These are phyloP conservation scores for Setaria italica DNA, from an alignment of 202 grass and related monocot genomes.

Conservation along the genomic window DNA sequence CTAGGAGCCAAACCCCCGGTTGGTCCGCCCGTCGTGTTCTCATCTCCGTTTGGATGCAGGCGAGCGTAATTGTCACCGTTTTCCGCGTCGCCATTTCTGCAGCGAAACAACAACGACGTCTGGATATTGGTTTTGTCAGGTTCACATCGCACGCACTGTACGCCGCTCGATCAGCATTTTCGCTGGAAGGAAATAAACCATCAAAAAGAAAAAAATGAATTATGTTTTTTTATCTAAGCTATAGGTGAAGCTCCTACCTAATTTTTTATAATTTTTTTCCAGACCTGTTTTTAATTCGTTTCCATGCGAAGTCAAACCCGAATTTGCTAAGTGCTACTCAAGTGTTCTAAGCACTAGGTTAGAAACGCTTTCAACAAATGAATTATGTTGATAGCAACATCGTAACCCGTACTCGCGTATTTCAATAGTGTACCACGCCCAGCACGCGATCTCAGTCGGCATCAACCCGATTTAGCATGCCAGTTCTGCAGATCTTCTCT, in stretches of 20 bases:
- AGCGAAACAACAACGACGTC: background rate
- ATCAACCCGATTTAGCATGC: background rate
- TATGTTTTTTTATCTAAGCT: background rate
- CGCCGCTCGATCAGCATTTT: background rate
- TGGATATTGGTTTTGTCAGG: too few relatives aligned
- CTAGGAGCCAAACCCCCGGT: background rate
- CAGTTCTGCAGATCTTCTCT: background rate
- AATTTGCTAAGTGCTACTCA: too few relatives aligned
- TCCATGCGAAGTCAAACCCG: too few relatives aligned
- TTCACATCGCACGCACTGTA: background rate
- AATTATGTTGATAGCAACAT: too few relatives aligned
- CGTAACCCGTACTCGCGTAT: background rate
- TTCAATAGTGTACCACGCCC: background rate
- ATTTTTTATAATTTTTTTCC: too few relatives aligned
- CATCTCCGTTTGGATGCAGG: background rate
- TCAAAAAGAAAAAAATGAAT: background rate
- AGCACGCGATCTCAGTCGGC: background rate
- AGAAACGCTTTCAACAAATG: too few relatives aligned
- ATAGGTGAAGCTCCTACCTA: too few relatives aligned
- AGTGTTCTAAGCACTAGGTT: too few relatives aligned
- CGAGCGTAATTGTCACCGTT: background rate
- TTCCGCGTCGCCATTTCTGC: background rate
- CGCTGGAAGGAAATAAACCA: background rate
- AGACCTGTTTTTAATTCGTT: too few relatives aligned
- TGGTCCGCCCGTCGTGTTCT: background rate